phyloP scores from a whole-genome alignment of 768 basidiomycete species.

The Xerocomellus chrysenteron region DNA sequence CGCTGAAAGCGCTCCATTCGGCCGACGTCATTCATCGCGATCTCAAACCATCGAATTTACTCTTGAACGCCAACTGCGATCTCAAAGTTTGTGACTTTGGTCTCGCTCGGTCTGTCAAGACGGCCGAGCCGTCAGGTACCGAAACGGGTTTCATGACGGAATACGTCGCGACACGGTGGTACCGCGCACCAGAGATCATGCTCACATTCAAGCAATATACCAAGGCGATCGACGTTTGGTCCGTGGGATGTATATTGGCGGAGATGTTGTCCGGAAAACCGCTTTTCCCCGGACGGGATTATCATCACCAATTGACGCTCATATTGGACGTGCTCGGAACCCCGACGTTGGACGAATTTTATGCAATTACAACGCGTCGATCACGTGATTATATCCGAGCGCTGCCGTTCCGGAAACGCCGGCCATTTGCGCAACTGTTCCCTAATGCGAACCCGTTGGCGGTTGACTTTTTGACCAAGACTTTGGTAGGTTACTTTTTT shows the following conservation, averaged over 20 bases:
- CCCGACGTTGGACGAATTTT: constrained; percentile 95
- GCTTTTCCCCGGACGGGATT: constrained; percentile 94
- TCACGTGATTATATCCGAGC: constrained; percentile 96
- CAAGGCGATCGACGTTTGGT: constrained; percentile 91
- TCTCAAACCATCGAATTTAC: constrained; percentile 94
- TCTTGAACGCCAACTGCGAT: constrained; percentile 97
- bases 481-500: constrained; percentile 51
- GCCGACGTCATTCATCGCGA: constrained; percentile 97
- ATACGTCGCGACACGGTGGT: constrained; percentile 99
- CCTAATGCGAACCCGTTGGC: constrained; percentile 86
- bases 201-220: constrained; percentile 99
- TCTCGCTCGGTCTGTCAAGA: constrained; percentile 84
- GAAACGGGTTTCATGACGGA: constrained; percentile 93
- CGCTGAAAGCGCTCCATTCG: constrained; percentile 93
- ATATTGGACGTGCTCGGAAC: constrained; percentile 98
- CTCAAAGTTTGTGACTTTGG: constrained; percentile 97
- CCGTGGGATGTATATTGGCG: constrained; percentile 84
- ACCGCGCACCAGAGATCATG: constrained; percentile 99
- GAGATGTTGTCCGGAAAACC: constrained; percentile 99
- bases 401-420: constrained; percentile 87
- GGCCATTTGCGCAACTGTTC: constrained; percentile 81
- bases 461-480: constrained; percentile 77
- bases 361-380: constrained; percentile 89
- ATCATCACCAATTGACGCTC: constrained; percentile 93
- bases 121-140: constrained; percentile 80